phyloP scores from a whole-genome alignment of 2,329 filamentous ascomycete genomes.

The Graphiopsis chlorocephala region DNA sequence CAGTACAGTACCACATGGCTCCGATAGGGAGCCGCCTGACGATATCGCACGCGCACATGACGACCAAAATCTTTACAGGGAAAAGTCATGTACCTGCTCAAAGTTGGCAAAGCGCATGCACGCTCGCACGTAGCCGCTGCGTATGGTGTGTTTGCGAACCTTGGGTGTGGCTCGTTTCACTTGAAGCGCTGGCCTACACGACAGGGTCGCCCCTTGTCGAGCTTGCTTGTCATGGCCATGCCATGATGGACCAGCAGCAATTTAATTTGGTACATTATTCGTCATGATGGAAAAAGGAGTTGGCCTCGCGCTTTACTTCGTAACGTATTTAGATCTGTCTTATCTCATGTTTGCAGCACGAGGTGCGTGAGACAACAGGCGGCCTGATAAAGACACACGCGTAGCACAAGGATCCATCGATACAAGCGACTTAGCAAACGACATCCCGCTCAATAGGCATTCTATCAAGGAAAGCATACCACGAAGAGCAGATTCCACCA shows the following conservation, averaged over 20 bases:
- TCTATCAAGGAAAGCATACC: not conserved
- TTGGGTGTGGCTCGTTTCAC: not conserved
- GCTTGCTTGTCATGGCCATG: not conserved
- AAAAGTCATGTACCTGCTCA: not conserved
- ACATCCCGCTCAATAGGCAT: not conserved
- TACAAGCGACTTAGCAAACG: not conserved
- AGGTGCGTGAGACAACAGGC: not conserved
- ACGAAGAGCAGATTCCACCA: not conserved
- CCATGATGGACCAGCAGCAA: not conserved
- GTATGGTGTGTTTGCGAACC: not conserved
- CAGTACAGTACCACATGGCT: not conserved
- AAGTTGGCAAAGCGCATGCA: not conserved
- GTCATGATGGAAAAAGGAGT: not conserved
- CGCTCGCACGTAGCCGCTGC: not conserved
- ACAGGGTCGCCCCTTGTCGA: not conserved
- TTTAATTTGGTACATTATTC: not conserved
- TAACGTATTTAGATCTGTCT: not conserved
- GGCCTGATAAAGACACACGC: not conserved
- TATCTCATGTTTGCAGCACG: not conserved
- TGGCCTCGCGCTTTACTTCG: not conserved
- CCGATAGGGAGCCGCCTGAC: not conserved
- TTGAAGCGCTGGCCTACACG: too few species aligned
- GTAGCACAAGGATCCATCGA: not conserved
- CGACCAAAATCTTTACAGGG: not conserved
- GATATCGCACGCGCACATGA: not conserved